Percentiles rank a stretch among this genome's conserved stretches.
Conservation (phyloP, 495 filamentous ascomycete species). For the Jackrogersella minutella region DNA sequence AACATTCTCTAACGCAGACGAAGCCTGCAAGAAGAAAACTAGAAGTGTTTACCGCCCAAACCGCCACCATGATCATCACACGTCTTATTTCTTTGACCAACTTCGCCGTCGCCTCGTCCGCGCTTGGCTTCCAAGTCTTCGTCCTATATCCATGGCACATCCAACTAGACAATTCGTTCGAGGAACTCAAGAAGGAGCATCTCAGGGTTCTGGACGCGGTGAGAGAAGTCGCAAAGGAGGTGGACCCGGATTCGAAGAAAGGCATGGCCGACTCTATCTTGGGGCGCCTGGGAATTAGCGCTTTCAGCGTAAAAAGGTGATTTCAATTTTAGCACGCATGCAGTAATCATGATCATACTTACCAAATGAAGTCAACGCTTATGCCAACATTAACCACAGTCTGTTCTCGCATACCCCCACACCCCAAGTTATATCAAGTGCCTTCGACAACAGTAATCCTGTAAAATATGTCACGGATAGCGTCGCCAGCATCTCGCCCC, state of each 20-base stretch:
- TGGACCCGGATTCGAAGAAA: constrained; percentile 40
- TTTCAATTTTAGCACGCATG: constrained; percentile 42
- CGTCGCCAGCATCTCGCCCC: constrained; percentile 27
- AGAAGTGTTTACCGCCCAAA: constrained; percentile 9
- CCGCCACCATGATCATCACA: constrained; percentile 46
- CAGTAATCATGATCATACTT: constrained; percentile 36
- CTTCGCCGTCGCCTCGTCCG: constrained; percentile 67
- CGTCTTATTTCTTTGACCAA: constrained; percentile 68
- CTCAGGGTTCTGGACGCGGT: constrained; percentile 46
- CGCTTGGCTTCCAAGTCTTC: constrained; percentile 68
- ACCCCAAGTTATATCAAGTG: constrained; percentile 25
- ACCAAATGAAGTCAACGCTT: constrained; percentile 34
- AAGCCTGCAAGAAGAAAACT: constrained; percentile 19
- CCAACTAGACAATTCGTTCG: constrained; percentile 66
- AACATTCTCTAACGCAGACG: constrained; percentile 17
- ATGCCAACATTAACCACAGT: constrained; percentile 35
- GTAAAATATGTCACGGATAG: constrained; percentile 33
- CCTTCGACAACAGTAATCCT: constrained; percentile 32
- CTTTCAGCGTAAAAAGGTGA: constrained; percentile 42
- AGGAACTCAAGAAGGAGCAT: constrained; percentile 64
- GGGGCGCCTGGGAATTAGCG: constrained; percentile 38
- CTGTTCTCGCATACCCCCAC: constrained; percentile 27
- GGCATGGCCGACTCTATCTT: constrained; percentile 38
- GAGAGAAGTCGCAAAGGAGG: constrained; percentile 45
- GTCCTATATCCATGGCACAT: constrained; percentile 74